Conservation (phyloP, 1,284 basidiomycete species). For the Leccinum fuscescens region DNA sequence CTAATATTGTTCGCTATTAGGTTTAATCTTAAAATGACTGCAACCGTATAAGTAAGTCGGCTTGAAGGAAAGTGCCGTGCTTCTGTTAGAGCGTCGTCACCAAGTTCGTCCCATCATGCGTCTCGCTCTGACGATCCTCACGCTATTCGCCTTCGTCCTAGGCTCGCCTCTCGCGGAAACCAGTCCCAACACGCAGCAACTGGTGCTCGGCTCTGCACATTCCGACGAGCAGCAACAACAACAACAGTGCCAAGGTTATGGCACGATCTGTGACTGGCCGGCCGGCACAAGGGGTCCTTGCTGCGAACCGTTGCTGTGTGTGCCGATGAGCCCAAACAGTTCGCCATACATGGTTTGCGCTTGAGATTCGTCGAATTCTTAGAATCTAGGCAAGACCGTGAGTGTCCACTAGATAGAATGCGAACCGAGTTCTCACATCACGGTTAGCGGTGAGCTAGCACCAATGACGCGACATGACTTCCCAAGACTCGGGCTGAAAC, state of each 20-base stretch:
- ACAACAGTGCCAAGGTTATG: constrained; percentile 1
- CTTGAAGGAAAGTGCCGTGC: too few species aligned
- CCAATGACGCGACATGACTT: constrained; percentile 55
- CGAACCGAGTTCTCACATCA: constrained; percentile 7
- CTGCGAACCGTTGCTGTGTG: constrained; percentile 15
- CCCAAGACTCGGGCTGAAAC: constrained; percentile 80
- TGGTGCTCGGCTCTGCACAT: not conserved
- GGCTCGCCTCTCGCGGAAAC: constrained; percentile 11
- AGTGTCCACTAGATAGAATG: constrained; percentile 31
- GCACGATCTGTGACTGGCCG: constrained; percentile 18
- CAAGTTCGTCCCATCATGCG: constrained; percentile 11
- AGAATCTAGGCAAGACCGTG: constrained; percentile 69
- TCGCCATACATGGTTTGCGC: constrained; percentile 14
- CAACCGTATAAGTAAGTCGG: too few species aligned
- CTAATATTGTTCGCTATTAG: not conserved
- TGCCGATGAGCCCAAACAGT: constrained; percentile 4
- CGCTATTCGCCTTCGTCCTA: constrained; percentile 4
- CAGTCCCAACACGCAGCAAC: constrained; percentile 11
- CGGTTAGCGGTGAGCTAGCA: constrained; percentile 45
- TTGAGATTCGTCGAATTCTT: constrained; percentile 40
- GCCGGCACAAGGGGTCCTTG: constrained; percentile 21
- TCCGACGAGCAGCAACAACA: not conserved
- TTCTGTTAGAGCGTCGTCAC: not conserved
- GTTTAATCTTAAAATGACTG: not conserved
- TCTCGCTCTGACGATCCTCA: not conserved